A percentile compares a stretch with the other conserved stretches of the same genome.
Evolutionary conservation across 2,329 filamentous ascomycete genomes (phyloP).

Genomic region (Calonectria henricotiae): DNA sequence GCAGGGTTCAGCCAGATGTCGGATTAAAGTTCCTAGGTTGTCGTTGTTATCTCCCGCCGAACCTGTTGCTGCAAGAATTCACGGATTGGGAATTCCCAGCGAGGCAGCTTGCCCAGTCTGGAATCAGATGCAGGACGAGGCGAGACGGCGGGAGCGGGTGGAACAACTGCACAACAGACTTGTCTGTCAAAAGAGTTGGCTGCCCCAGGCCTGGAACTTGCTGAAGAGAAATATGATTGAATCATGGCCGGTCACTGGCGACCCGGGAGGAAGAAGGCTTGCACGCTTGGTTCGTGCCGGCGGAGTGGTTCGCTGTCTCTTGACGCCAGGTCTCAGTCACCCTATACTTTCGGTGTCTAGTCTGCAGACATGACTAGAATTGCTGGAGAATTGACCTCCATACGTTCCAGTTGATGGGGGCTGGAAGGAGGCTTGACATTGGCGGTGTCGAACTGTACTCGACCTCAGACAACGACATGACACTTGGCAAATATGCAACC

Average conservation of each 20-base stretch:
- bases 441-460: constrained; percentile 2
- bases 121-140: constrained; percentile 38
- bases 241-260: constrained; percentile 18
- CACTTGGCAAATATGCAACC: not conserved
- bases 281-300: constrained; percentile 21
- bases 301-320: constrained; percentile 20
- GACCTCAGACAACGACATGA: not conserved
- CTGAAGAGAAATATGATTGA: constrained; percentile 21
- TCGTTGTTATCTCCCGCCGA: constrained; percentile 33
- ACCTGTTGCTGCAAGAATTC: constrained; percentile 45
- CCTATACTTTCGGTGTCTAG: constrained; percentile 10
- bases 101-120: constrained; percentile 36
- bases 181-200: constrained; percentile 26
- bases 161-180: constrained; percentile 37
- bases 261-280: constrained; percentile 1
- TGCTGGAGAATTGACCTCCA: not conserved
- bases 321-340: constrained; percentile 19
- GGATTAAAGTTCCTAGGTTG: constrained; percentile 44
- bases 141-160: constrained; percentile 28
- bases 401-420: not conserved
- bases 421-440: not conserved
- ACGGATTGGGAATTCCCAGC: constrained; percentile 43
- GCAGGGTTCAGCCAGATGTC: constrained; percentile 28
- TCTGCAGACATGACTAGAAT: constrained; percentile 10
- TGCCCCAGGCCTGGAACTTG: not conserved